Base-by-base conservation (phyloP, 805 yeast genomes). In the Teunomyces barrocoloradensis region DNA sequence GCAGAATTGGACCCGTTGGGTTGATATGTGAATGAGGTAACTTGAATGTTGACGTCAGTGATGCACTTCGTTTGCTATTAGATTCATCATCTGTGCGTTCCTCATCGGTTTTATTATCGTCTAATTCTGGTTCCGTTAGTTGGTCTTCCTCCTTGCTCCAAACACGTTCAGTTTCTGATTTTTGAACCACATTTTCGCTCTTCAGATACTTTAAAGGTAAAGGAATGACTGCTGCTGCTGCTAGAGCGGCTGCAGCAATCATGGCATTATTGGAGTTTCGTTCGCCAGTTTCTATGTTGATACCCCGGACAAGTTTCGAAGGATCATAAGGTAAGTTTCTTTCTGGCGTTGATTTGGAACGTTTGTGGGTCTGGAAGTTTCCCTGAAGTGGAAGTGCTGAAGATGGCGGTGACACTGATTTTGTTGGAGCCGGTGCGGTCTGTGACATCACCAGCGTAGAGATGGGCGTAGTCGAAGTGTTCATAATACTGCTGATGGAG, bases 201-300 rank as follows among this genome's bases (percentile, higher is more conserved):
- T 42, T 42, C 29, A 23, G 35, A 27, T 20, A 49, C 37, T 65
- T 66, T 44, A 71, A 56, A 1, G 90, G 90, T 30, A 87, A 60
- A 1, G 94, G 94, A 11, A 81, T 77, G 11, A 83, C 87, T 2
- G 91, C 91, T 0, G 92, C 94, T 0, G 87, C 89, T 3, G 90
- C 89, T 43, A 87, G 69, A 0, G 92, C 92, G 6, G 91, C 92
- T 1, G 94, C 94, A 0, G 92, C 94, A 6, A 86, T 85, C 55
- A 77, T 74, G 0, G 87, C 89, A 55, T 82, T 78, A 42, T 66
- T 67, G 28, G 56, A 64, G 44, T 63, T 68, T 38, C 73, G 47
- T 47, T 63, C 62, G 1, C 71, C 69, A 12, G 66, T 63, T 49
- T 61, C 63, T 25, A 62, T 57, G 49, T 65, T 66, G 41, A 66